A percentile compares a stretch with the other conserved stretches of the same genome.
Evolutionary conservation across 164 flowering plant species (phyloP).

Genomic region (Umbellularia californica): DNA sequence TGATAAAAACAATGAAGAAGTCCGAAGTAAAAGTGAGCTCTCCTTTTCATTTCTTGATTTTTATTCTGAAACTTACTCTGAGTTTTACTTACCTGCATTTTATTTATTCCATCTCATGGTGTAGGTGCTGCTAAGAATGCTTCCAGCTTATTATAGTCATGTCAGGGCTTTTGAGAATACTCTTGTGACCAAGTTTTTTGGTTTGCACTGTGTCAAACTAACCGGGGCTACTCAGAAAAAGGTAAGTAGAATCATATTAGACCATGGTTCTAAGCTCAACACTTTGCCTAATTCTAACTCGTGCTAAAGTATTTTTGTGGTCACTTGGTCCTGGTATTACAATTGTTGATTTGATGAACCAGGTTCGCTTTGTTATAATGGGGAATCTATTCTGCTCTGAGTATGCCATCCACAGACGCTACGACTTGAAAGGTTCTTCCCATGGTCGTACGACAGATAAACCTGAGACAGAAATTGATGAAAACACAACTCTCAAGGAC

Average conservation of each 20-base stretch:
- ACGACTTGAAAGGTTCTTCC: constrained; percentile 66
- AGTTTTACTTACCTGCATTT: not conserved
- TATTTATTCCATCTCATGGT: constrained; percentile 6
- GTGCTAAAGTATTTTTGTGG: too few relatives aligned
- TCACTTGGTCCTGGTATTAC: not conserved
- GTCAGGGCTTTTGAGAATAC: constrained; percentile 77
- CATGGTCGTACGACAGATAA: constrained; percentile 56
- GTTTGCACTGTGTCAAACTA: constrained; percentile 85
- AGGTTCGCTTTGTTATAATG: constrained; percentile 67
- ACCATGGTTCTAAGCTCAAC: not conserved
- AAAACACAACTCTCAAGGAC: constrained; percentile 57
- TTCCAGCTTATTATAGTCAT: constrained; percentile 80
- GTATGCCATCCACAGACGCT: constrained; percentile 47
- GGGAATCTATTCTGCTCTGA: constrained; percentile 61
- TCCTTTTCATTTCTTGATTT: not conserved
- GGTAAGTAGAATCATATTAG: constrained; percentile 27
- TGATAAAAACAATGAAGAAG: constrained; percentile 87
- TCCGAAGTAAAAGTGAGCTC: constrained; percentile 73
- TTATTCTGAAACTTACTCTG: not conserved
- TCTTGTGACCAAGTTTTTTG: constrained; percentile 75
- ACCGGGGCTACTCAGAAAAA: constrained; percentile 79
- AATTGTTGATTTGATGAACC: constrained; percentile 12
- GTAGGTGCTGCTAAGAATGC: constrained; percentile 87
- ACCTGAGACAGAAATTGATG: constrained; percentile 46
- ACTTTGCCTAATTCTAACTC: not conserved